Evolutionary conservation across 495 filamentous ascomycete genomes (phyloP).

Genomic region (Poronia punctata): DNA sequence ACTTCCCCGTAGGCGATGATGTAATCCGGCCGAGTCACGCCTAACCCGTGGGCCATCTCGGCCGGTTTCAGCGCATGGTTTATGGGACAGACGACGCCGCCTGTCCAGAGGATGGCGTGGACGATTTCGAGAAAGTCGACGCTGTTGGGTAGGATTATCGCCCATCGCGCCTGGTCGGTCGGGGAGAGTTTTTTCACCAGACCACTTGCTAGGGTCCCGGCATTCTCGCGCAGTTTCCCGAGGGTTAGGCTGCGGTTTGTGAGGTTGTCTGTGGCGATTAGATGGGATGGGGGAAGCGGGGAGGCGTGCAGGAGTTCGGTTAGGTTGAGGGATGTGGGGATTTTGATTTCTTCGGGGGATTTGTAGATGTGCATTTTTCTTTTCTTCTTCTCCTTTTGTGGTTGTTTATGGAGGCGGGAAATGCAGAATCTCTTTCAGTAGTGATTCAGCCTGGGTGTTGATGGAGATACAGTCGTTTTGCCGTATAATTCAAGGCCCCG

Average conservation of each 20-base stretch:
- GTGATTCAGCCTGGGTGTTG: no score
- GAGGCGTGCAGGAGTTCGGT: constrained; percentile 30
- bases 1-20: constrained; percentile 24
- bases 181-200: constrained; percentile 21
- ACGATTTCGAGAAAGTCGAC: constrained; percentile 32
- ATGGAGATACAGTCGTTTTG: no score
- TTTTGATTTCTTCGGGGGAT: constrained; percentile 20
- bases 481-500: no score
- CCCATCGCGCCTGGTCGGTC: constrained; percentile 25
- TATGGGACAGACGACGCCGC: constrained; percentile 19
- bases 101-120: constrained; percentile 23
- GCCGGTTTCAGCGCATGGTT: constrained; percentile 18
- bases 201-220: constrained; percentile 28
- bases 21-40: constrained; percentile 23
- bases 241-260: constrained; percentile 31
- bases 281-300: constrained; percentile 26
- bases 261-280: constrained; percentile 32
- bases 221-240: constrained; percentile 26
- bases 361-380: constrained; percentile 27
- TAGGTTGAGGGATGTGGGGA: constrained; percentile 26
- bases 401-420: no score
- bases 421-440: no score
- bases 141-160: constrained; percentile 29
- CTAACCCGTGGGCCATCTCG: constrained; percentile 20
- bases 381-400: not conserved